Conservation (phyloP, 164 flowering plant species). For the Berberis vulgaris region DNA sequence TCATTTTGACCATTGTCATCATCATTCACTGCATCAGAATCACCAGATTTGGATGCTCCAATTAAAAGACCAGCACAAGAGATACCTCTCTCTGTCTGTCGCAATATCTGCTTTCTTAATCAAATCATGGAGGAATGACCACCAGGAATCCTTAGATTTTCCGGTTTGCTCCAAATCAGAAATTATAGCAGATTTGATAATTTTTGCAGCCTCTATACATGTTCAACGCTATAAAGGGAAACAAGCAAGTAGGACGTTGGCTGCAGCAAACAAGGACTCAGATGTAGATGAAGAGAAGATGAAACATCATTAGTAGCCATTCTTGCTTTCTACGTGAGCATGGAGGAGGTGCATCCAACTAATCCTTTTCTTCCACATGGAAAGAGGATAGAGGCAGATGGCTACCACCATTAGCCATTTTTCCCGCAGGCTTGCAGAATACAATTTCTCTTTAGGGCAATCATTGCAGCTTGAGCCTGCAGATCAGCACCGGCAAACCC, state of each 20-base stretch:
- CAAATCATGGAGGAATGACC: slow-evolving; percentile 38
- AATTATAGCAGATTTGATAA: slow-evolving; percentile 38
- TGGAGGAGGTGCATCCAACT: slow-evolving; percentile 92
- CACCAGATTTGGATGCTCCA: slow-evolving; percentile 20
- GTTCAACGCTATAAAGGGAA: slow-evolving; percentile 68
- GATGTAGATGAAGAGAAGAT: slow-evolving; percentile 65
- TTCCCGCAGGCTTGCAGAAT: slow-evolving; percentile 64
- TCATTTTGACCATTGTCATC: slow-evolving; percentile 18
- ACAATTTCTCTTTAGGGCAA: slow-evolving; percentile 77
- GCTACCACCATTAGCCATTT: slow-evolving; percentile 21
- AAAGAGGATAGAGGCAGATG: slow-evolving; percentile 59
- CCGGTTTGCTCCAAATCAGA: slow-evolving; percentile 46
- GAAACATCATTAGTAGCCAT: slow-evolving; percentile 66
- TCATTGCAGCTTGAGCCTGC: slow-evolving; percentile 92
- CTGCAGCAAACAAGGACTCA: slow-evolving; percentile 63
- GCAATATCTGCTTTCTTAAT: slow-evolving; percentile 46
- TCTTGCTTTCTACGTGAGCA: slow-evolving; percentile 91
- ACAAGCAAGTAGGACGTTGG: slow-evolving; percentile 62
- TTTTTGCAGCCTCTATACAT: slow-evolving; percentile 46
- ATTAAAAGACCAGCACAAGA: slow-evolving; percentile 30
- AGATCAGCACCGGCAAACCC: slow-evolving; percentile 99
- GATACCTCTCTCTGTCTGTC: slow-evolving; percentile 44
- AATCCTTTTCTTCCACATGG: slow-evolving; percentile 86
- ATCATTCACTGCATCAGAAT: slow-evolving; percentile 26
- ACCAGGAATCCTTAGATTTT: slow-evolving; percentile 45